Percentiles rank a stretch among this genome's conserved stretches.
Conservation (phyloP, 192 early-diverging fungal species). For the Blastocladiella britannica region DNA sequence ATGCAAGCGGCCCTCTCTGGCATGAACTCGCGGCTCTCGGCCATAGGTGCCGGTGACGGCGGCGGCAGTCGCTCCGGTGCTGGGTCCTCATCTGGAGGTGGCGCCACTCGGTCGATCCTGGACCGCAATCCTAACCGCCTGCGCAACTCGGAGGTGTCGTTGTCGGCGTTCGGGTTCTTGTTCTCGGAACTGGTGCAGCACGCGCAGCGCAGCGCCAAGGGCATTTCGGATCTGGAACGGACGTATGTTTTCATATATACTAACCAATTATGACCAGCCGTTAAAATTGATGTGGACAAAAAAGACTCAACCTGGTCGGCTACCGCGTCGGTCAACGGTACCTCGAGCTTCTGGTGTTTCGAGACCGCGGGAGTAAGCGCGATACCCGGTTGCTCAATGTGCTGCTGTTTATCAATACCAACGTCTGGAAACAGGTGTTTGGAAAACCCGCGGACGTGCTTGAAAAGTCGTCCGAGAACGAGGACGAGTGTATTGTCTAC, state of each 20-base stretch:
- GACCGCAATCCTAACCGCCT: not conserved
- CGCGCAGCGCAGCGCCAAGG: slow-evolving; percentile 83
- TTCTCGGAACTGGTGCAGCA: slow-evolving; percentile 93
- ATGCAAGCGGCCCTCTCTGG: not conserved
- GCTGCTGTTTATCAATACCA: slow-evolving; percentile 81
- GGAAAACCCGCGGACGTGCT: slow-evolving; percentile 89
- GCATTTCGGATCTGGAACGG: slow-evolving; percentile 89
- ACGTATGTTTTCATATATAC: too few species aligned
- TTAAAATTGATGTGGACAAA: too few species aligned
- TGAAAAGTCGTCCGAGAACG: slow-evolving; percentile 86
- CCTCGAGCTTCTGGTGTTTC: slow-evolving; percentile 72
- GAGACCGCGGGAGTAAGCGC: slow-evolving; percentile 71
- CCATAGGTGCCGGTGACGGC: not conserved
- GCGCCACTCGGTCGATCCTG: too few species aligned
- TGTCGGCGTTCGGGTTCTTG: slow-evolving; percentile 69
- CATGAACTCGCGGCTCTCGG: slow-evolving; percentile 1
- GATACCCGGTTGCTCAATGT: slow-evolving; percentile 75
- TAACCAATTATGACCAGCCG: too few species aligned
- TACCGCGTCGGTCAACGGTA: slow-evolving; percentile 77
- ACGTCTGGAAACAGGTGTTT: slow-evolving; percentile 86
- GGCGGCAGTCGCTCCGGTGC: not conserved
- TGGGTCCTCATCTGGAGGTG: too few species aligned
- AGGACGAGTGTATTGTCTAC: slow-evolving; percentile 93
- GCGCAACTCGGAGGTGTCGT: slow-evolving; percentile 27
- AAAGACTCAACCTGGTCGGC: slow-evolving; percentile 78